Conservation (phyloP, 371 early-diverging fungal genomes). For the Sporodiniella umbellata region DNA sequence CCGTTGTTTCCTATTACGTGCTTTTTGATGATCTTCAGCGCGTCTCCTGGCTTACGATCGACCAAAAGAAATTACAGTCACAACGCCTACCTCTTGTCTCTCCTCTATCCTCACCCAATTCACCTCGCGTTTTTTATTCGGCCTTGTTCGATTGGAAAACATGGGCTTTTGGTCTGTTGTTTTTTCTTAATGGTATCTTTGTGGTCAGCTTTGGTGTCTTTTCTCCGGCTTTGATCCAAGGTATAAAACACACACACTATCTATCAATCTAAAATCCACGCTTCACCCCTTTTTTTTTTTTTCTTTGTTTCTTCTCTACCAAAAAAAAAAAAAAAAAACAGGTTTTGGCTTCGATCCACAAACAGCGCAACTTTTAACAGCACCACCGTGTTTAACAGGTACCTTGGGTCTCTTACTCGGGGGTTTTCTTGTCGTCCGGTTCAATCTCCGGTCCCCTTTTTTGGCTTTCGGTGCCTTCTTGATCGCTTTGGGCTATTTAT, state of each 20-base stretch:
- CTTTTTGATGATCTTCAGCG: slow-evolving; percentile 26
- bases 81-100: slow-evolving; percentile 21
- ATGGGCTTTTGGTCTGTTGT: slow-evolving; percentile 20
- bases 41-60: slow-evolving; percentile 25
- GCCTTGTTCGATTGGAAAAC: slow-evolving; percentile 37
- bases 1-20: slow-evolving; percentile 18
- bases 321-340: slow-evolving; percentile 2
- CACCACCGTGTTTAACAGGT: slow-evolving; percentile 24
- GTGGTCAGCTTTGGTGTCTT: slow-evolving; percentile 21
- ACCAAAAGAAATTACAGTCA: slow-evolving; percentile 26
- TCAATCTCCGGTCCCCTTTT: slow-evolving; percentile 18
- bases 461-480: slow-evolving; percentile 19
- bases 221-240: slow-evolving; percentile 23
- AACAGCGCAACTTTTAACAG: slow-evolving; percentile 27
- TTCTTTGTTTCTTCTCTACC: too few species aligned
- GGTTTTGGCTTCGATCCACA: slow-evolving; percentile 27
- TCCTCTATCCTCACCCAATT: slow-evolving; percentile 24
- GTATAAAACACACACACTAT: slow-evolving; percentile 25
- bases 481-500: slow-evolving; percentile 19
- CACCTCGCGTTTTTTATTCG: slow-evolving; percentile 48
- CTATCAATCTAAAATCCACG: slow-evolving; percentile 59
- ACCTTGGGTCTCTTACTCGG: slow-evolving; percentile 20
- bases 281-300: too few species aligned
- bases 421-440: slow-evolving; percentile 25
- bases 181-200: slow-evolving; percentile 18